Evolutionary conservation across 805 yeast genomes (phyloP), one percentile per base, ranked within the genome.

Genomic region (Pichia membranifaciens): DNA sequence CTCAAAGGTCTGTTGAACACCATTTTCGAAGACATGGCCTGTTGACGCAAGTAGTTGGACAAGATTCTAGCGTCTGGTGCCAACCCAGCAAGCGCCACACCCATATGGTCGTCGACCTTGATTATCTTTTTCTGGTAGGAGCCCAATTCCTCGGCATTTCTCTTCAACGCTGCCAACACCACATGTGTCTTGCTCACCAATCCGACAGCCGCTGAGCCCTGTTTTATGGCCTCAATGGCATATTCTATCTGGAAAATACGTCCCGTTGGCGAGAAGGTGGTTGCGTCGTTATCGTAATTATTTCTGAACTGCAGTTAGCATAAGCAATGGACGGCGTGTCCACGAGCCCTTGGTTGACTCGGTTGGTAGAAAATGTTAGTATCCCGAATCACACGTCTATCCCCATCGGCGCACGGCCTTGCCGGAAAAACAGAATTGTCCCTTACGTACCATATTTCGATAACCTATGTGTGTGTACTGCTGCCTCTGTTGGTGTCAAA

Each of bases 51-150:
- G 67, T 73, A 90, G 63, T 88, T 93, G 43, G 95, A 82, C 57
- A 93, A 74, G 34, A 93, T 95, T 56, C 99, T 77, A 21, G 98
- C 99, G 64, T 93, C 99, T 16, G 99, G 98, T 0, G 98, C 97
- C 59, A 93, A 78, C 9, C 99, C 99, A 1, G 99, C 96, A 48
- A 93, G 75, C 1, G 96, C 96, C 54, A 93, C 76, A 31, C 98
- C 99, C 76, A 93, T 69, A 65, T 93, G 98, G 52, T 83, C 84
- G 65, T 93, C 99, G 48, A 95, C 82, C 63, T 86, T 83, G 64
- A 91, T 84, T 58, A 93, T 76, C 65, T 93, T 93, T 75, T 87
- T 87, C 65, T 93, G 99, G 67, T 90, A 93, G 36, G 97, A 88
- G 22, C 99, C 97, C 54, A 93, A 74, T 65, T 93, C 98, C 67